A percentile compares a stretch with the other conserved stretches of the same genome.
phyloP scores from a whole-genome alignment of 2,329 filamentous ascomycete species.

The Aciculosporium take region DNA sequence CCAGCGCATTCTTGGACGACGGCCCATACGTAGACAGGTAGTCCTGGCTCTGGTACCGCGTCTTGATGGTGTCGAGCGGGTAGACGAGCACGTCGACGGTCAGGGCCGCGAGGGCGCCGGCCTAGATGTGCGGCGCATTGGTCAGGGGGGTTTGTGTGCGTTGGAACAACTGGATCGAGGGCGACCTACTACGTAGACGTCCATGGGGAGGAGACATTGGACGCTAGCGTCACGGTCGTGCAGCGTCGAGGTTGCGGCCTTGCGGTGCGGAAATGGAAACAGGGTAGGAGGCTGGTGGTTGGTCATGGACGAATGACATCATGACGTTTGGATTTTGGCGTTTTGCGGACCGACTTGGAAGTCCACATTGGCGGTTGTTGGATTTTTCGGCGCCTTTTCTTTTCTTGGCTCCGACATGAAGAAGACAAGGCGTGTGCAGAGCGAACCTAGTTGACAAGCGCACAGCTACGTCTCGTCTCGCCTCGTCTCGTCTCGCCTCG shows the following conservation, averaged over 20 bases:
- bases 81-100: slow-evolving; percentile 76
- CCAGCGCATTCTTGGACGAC: slow-evolving; percentile 37
- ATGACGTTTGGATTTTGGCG: too few relatives aligned
- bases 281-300: not conserved
- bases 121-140: slow-evolving; percentile 33
- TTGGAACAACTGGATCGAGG: not conserved
- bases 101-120: slow-evolving; percentile 73
- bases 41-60: slow-evolving; percentile 64
- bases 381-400: too few relatives aligned
- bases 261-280: too few relatives aligned
- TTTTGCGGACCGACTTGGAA: too few relatives aligned
- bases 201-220: slow-evolving; percentile 8
- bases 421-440: too few relatives aligned
- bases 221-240: too few relatives aligned
- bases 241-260: too few relatives aligned
- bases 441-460: too few relatives aligned
- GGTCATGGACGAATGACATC: not conserved
- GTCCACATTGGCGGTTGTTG: too few relatives aligned
- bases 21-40: slow-evolving; percentile 54
- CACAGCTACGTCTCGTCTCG: too few relatives aligned
- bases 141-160: not conserved
- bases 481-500: too few relatives aligned
- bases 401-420: too few relatives aligned
- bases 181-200: slow-evolving; percentile 19
- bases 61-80: slow-evolving; percentile 82